Evolutionary conservation across 306 rosid genomes (phyloP), one percentile per base, ranked within the genome.

Genomic region (Mucuna pruriens): DNA sequence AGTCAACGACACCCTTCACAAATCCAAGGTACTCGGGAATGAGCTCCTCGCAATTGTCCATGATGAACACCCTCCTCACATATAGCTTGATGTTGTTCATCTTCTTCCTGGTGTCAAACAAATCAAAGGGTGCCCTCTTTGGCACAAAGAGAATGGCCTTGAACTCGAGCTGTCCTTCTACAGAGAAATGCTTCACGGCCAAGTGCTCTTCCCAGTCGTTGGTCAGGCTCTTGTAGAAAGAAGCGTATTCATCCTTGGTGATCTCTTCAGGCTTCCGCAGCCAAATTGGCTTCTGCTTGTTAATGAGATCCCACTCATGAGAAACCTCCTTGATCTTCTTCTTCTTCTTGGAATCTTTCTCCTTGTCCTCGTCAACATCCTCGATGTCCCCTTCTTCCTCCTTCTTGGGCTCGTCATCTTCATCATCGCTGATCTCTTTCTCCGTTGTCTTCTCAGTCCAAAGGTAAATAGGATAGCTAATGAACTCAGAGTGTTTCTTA

Each of bases 271-370:
- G 96, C 72, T 91, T 91, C 6, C 93, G 90, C n/a, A 91, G 46
- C 96, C 93, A 91, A 74, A 91, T 89, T 34, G 96, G 91, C 22
- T 89, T 89, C 86, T 89, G 96, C 86, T 91, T 89, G 93, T 91
- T 91, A 55, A 91, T 88, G 54, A 88, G 90, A 31, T 89, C 26
- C 93, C 96, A 91, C 73, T 91, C 96, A 12, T 91, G 88, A 52
- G 87, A 83, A 60, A 89, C 92, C 78, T 89, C 93, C 82, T 91
- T 89, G 26, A 91, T 89, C 81, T 91, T 91, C 85, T 87, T 91
- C 83, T 86, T 91, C 77, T 89, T 91, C 87, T 91, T 91, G 0
- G 86, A 26, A 2, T 81, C 86, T 39, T 82, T 86, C 68, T 91
- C 93, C 67, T 85, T 85, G 0, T 86, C 89, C 71, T 89, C 93